Evolutionary conservation across 2,329 filamentous ascomycete species (phyloP), one percentile per base, ranked within the genome.

Genomic region (Penicillium sclerotiorum): DNA sequence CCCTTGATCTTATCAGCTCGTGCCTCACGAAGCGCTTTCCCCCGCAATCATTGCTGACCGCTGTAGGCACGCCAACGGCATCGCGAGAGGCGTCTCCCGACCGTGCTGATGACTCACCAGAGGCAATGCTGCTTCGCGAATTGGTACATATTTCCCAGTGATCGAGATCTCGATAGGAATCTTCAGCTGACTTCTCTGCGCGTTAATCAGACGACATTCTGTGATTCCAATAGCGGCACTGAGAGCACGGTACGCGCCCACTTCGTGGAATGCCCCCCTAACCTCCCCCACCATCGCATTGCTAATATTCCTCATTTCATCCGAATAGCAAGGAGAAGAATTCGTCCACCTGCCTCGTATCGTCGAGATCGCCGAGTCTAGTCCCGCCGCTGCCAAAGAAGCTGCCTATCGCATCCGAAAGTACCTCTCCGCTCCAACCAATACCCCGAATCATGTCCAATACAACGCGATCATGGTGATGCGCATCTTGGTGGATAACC

Each of bases 401-500:
- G 90, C 89, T 61, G 90, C 91, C 42, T 77, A 83, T 58, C 79
- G 88, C 58, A 90, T 97, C 66, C 88, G 90, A 67, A 92, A 90
- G 70, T 93, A 87, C 69, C 77, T 99, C 52, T 80, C 84, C 61
- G 87, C 85, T 58, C 88, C 92, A 38, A 85, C 89, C 72, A 78
- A 73, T 57, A 67, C 67, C 27, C 73, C 78, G 37, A 84, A 89
- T 8, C 85, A 88, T 62, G 85, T 86, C 60, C 93, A 97, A 72
- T 97, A 96, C 80, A 96, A 97, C 74, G 88, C 90, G 56, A 85
- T 97, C 64, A 97, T 97, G 94, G 82, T 99, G 48, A 80, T 95
- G 60, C 87, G 93, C 54, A 99, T 99, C 64, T 77, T 99, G 58
- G 81, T 86, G 60, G 92, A 97, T 70, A 96, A 99, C 68, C 94